A percentile compares a stretch with the other conserved stretches of the same genome.
These are phyloP conservation scores for Protea cynaroides DNA, from an alignment of 164 flowering plant species.

Conservation along the genomic window DNA sequence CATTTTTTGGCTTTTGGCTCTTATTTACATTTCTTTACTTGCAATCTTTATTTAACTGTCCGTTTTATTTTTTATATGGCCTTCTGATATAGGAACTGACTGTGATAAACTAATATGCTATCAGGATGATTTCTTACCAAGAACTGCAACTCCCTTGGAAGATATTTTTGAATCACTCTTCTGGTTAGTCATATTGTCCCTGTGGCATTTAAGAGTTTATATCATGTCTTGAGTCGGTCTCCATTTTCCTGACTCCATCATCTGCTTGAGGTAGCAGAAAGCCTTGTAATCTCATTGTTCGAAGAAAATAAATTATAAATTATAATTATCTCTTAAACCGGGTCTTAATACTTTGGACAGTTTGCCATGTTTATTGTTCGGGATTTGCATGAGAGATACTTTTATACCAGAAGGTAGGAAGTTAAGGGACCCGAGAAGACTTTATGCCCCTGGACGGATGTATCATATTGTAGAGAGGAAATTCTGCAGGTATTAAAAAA, in stretches of 20 bases:
- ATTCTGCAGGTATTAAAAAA: slow-evolving; percentile 69
- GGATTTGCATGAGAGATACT: slow-evolving; percentile 88
- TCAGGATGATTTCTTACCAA: slow-evolving; percentile 96
- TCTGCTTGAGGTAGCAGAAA: background rate
- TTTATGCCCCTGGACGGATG: slow-evolving; percentile 91
- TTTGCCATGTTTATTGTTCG: slow-evolving; percentile 85
- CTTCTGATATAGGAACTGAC: slow-evolving; percentile 7
- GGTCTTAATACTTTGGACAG: slow-evolving; percentile 78
- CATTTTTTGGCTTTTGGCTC: no score
- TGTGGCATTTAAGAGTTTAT: background rate
- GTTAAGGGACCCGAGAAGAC: slow-evolving; percentile 87
- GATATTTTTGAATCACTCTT: slow-evolving; percentile 81
- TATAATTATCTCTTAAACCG: slow-evolving; percentile 38
- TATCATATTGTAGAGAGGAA: slow-evolving; percentile 95
- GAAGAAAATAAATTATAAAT: slow-evolving; percentile 24
- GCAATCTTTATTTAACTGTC: background rate
- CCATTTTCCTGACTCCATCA: background rate
- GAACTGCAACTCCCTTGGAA: slow-evolving; percentile 91
- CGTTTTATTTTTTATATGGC: background rate
- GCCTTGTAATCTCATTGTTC: slow-evolving; percentile 3
- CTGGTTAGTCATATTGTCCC: slow-evolving; percentile 45
- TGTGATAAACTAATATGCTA: slow-evolving; percentile 5
- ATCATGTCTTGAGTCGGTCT: background rate
- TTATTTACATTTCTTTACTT: background rate
- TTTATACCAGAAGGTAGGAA: slow-evolving; percentile 80